Conservation (phyloP, 768 basidiomycete genomes). For the Rhodotorula babjevae region DNA sequence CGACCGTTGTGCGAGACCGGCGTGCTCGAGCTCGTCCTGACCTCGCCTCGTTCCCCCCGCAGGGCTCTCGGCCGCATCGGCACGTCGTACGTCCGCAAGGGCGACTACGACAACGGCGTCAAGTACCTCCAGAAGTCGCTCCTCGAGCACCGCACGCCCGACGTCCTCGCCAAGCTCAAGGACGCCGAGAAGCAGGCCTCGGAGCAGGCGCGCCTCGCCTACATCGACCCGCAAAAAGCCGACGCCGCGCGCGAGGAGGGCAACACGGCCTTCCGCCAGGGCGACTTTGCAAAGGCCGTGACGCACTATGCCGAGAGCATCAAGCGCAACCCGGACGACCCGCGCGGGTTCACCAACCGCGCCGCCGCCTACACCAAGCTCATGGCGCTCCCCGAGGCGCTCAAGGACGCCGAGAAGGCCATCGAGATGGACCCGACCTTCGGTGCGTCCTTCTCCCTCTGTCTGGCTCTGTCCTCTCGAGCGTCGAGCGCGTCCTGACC, state of each 20-base stretch:
- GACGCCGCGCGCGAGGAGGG: constrained; percentile 84
- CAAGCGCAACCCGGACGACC: constrained; percentile 85
- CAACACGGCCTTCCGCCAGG: constrained; percentile 81
- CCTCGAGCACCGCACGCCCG: constrained; percentile 91
- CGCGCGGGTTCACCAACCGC: constrained; percentile 93
- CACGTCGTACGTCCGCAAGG: constrained; percentile 73
- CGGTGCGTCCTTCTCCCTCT: constrained; percentile 51
- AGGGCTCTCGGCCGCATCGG: constrained; percentile 82
- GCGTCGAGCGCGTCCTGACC: no score
- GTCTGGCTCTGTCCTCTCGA: background rate
- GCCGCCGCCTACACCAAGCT: constrained; percentile 97
- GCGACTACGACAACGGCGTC: constrained; percentile 69
- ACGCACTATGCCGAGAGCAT: constrained; percentile 92
- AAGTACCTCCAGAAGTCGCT: constrained; percentile 91
- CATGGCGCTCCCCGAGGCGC: constrained; percentile 82
- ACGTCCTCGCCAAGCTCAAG: constrained; percentile 83
- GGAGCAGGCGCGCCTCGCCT: constrained; percentile 73
- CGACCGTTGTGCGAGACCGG: no score
- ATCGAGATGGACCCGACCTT: constrained; percentile 85
- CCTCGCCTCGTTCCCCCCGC: background rate
- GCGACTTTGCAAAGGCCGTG: constrained; percentile 85
- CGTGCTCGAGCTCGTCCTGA: no score
- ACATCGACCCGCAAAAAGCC: constrained; percentile 79
- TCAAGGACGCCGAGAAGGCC: constrained; percentile 91
- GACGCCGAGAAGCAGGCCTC: constrained; percentile 70